Evolutionary conservation across 2,329 filamentous ascomycete genomes (phyloP).

Genomic region (Penicillium freii): DNA sequence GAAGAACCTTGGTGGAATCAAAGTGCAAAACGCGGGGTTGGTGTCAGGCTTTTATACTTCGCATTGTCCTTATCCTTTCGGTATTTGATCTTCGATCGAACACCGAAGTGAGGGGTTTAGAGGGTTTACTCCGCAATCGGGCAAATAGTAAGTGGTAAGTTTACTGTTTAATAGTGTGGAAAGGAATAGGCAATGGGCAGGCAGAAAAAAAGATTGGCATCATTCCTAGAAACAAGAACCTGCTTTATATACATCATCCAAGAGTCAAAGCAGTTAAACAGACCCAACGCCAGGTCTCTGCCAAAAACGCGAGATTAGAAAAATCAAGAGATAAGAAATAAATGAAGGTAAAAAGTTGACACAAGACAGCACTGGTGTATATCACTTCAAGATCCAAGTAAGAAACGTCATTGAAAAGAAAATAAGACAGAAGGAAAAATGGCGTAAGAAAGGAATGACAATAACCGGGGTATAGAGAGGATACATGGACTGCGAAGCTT

Average conservation of each 20-base stretch:
- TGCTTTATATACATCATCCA: slow-evolving; percentile 20
- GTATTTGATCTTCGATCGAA: slow-evolving; percentile 11
- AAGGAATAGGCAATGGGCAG: background rate
- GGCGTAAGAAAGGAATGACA: slow-evolving; percentile 3
- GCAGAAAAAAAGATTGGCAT: slow-evolving; percentile 5
- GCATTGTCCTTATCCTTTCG: background rate
- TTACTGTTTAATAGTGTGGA: background rate
- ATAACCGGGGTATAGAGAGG: slow-evolving; percentile 25
- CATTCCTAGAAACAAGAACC: slow-evolving; percentile 14
- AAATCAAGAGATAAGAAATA: slow-evolving; percentile 10
- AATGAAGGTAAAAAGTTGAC: slow-evolving; percentile 11
- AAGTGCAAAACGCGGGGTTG: background rate
- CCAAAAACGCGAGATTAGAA: background rate
- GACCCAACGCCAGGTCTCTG: slow-evolving; percentile 13
- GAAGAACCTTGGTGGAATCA: slow-evolving; percentile 23
- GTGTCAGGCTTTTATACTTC: slow-evolving; percentile 3
- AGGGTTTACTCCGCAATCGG: background rate
- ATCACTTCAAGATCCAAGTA: slow-evolving; percentile 10
- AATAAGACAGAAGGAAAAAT: slow-evolving; percentile 6
- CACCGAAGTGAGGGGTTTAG: background rate
- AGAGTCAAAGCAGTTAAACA: slow-evolving; percentile 11
- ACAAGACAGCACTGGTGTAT: slow-evolving; percentile 8
- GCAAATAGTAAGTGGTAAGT: background rate
- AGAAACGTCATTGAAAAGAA: slow-evolving; percentile 4
- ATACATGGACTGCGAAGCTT: slow-evolving; percentile 15